phyloP scores from a whole-genome alignment of 306 rosid species.

The Quercus engelmannii region DNA sequence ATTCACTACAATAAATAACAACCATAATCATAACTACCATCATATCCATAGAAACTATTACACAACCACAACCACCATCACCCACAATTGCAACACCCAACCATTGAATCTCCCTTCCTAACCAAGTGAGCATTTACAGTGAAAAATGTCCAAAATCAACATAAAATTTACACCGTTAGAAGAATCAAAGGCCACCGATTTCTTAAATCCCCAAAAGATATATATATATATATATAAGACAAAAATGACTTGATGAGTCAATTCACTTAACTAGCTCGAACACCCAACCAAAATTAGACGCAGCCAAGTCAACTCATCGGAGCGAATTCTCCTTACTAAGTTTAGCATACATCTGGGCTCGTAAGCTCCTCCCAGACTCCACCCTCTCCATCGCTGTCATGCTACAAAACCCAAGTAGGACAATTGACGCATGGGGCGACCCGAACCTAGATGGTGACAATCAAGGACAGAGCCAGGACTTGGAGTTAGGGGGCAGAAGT shows the following conservation, averaged over 20 bases:
- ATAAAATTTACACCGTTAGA: conserved; percentile 13
- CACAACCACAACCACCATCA: too few relatives aligned
- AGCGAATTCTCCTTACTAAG: conserved; percentile 58
- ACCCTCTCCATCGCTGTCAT: conserved; percentile 68
- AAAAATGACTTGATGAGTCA: neutral
- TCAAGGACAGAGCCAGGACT: too few relatives aligned
- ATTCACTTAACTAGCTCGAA: conserved; percentile 49
- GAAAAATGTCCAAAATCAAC: conserved; percentile 4
- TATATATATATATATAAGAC: neutral
- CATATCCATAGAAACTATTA: too few relatives aligned
- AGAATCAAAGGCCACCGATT: conserved; percentile 20
- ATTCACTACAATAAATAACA: too few relatives aligned
- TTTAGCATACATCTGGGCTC: conserved; percentile 61
- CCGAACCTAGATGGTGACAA: conserved; percentile 7
- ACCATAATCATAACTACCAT: rapidly evolving
- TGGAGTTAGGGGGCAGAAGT: too few relatives aligned
- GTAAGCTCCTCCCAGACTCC: conserved; percentile 58
- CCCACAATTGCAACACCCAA: too few relatives aligned
- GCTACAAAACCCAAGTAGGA: conserved; percentile 25
- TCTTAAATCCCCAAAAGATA: neutral
- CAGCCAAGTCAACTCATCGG: conserved; percentile 5
- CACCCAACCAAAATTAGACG: conserved; percentile 53
- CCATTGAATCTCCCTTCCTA: neutral
- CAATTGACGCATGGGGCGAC: conserved; percentile 20
- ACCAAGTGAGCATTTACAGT: conserved; percentile 21